phyloP scores from a whole-genome alignment of 2,329 filamentous ascomycete species.

The Stemphylium lycopersici region DNA sequence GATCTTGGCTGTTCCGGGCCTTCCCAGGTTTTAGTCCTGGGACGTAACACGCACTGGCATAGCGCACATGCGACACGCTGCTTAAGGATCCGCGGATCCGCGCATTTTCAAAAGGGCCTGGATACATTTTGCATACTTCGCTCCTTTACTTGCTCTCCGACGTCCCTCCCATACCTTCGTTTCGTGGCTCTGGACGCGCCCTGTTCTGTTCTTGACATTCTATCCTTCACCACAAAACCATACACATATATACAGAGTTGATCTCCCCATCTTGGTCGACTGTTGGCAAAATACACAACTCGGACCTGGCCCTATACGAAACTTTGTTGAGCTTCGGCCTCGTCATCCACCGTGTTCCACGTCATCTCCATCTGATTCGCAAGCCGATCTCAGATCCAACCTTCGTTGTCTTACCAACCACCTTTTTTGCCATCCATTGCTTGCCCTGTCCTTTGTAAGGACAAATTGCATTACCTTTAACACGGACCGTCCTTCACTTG shows the following conservation, averaged over 20 bases:
- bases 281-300: conserved; percentile 23
- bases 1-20: conserved; percentile 3
- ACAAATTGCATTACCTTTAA: background rate
- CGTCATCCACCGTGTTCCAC: background rate
- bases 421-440: background rate
- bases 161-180: conserved; percentile 20
- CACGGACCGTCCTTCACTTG: background rate
- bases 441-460: background rate
- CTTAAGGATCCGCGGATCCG: conserved; percentile 5
- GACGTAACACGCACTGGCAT: conserved; percentile 22
- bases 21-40: conserved; percentile 16
- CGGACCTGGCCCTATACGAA: conserved; percentile 1
- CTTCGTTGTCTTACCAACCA: conserved; percentile 1
- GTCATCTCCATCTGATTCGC: conserved; percentile 9
- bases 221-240: conserved; percentile 1
- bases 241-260: conserved; percentile 10
- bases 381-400: conserved; percentile 8
- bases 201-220: background rate
- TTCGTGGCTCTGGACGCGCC: background rate
- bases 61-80: conserved; percentile 23
- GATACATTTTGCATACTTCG: conserved; percentile 1
- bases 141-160: conserved; percentile 8
- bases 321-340: conserved; percentile 5
- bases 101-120: conserved; percentile 1
- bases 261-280: conserved; percentile 17